These are phyloP conservation scores for Aspergillus cejpii DNA, from an alignment of 2,329 filamentous ascomycete species.

Conservation along the genomic window DNA sequence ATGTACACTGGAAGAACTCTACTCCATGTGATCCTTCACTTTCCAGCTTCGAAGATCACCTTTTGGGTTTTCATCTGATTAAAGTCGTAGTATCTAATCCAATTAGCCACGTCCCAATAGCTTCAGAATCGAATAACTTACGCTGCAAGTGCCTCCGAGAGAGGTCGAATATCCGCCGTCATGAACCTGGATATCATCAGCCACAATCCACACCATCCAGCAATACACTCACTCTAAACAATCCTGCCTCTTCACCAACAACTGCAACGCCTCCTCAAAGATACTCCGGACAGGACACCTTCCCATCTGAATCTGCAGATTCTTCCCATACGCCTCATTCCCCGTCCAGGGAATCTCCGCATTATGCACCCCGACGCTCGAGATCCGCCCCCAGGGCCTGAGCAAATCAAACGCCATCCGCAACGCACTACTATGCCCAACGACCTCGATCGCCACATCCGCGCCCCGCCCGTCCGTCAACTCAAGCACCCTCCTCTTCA, in stretches of 20 bases:
- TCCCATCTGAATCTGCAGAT: slow-evolving; percentile 65
- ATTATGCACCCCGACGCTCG: slow-evolving; percentile 68
- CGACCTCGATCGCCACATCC: slow-evolving; percentile 73
- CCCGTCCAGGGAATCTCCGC: slow-evolving; percentile 61
- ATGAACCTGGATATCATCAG: slow-evolving; percentile 53
- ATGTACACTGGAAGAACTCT: too few relatives aligned
- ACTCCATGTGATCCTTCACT: too few relatives aligned
- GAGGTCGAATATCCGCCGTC: slow-evolving; percentile 64
- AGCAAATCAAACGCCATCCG: slow-evolving; percentile 65
- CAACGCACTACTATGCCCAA: slow-evolving; percentile 61
- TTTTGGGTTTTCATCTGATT: slow-evolving; percentile 65
- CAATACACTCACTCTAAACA: slow-evolving; percentile 52
- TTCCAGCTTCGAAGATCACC: slow-evolving; percentile 54
- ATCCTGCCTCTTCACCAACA: slow-evolving; percentile 59
- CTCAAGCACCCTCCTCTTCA: slow-evolving; percentile 55
- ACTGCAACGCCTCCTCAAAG: slow-evolving; percentile 56
- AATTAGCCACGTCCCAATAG: too few relatives aligned
- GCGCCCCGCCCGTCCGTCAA: slow-evolving; percentile 72
- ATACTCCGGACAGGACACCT: slow-evolving; percentile 61
- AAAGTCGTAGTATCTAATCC: slow-evolving; percentile 56
- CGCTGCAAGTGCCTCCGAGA: slow-evolving; percentile 55
- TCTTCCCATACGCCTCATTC: slow-evolving; percentile 59
- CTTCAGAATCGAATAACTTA: slow-evolving; percentile 13
- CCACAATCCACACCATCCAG: slow-evolving; percentile 1
- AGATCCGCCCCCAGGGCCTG: slow-evolving; percentile 63